Base-by-base conservation (phyloP, 2,329 filamentous ascomycete species). In the Lecanicillium sp. region DNA sequence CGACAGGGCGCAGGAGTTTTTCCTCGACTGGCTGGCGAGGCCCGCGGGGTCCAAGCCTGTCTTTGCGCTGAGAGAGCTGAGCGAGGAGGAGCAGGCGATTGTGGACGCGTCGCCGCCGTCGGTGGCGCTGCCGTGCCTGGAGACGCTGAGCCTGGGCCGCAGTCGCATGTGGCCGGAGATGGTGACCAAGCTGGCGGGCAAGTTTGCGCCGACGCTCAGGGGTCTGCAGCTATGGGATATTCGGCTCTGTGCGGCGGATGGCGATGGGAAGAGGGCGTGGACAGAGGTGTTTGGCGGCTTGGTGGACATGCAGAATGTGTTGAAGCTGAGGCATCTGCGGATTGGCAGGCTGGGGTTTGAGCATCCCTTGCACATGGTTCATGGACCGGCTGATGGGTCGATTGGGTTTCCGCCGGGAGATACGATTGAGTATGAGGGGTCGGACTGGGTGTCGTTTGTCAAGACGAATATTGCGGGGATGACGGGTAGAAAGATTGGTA, bases 151-250 rank as follows among this genome's bases (percentile, higher is more conserved):
- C 17, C 50, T 74, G 12, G 71, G 71, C 1, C 53, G 56, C 43
- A 49, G 61, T 38, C 46, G 42, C 1, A 41, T 68, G 5, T 41
- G 55, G 1, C 39, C 52, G 0, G 11, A 45, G 0, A 42, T 50
- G 1, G 44, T 74, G 0, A 37, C 69, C 4, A 43, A 39, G 1
- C 33, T 72, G 4, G 45, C 65, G 30, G 34, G 41, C 27, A 73
- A 66, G 43, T 69, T 71, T 14, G 59, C 64, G 3, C 46, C 62
- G 3, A 68, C 61, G 0, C 57, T 79, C 2, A 52, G 59, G 8
- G 48, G 49, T 6, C 52, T 78, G 7, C 64, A 62, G 40, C 49
- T 78, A 0, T 69, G 70, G 52, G 69, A 62, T 32, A 48, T 74
- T n/a, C n/a, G n/a, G 14, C 57, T 42, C 10, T 12, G 35, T 5